Evolutionary conservation across 768 basidiomycete genomes (phyloP).

Genomic region (Boletellus ananiceps): DNA sequence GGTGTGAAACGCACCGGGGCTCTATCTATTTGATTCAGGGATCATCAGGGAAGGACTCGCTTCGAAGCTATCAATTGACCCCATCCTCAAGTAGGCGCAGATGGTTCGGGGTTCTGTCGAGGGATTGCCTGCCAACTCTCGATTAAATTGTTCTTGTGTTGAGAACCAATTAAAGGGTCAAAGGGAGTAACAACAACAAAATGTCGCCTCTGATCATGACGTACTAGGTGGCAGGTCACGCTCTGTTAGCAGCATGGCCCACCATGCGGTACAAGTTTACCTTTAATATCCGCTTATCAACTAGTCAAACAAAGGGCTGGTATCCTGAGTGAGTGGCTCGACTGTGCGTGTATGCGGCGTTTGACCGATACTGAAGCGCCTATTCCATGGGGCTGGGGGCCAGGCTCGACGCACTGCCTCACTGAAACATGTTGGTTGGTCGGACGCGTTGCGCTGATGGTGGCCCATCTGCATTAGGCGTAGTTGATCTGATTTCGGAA

Average conservation of each 20-base stretch:
- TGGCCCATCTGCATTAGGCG: too few species aligned
- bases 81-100: not conserved
- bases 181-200: not conserved
- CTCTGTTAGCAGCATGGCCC: not conserved
- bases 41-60: not conserved
- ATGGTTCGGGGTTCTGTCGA: not conserved
- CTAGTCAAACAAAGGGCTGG: not conserved
- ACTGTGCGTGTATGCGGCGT: not conserved
- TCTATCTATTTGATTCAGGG: not conserved
- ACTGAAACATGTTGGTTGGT: too few species aligned
- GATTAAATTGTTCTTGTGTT: not conserved
- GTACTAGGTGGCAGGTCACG: too few species aligned
- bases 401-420: too few species aligned
- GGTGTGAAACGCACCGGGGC: not conserved
- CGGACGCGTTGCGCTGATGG: too few species aligned
- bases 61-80: not conserved
- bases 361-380: too few species aligned
- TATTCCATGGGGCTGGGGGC: too few species aligned
- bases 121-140: not conserved
- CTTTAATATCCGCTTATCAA: not conserved
- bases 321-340: not conserved
- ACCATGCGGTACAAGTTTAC: conserved; percentile 3
- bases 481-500: too few species aligned
- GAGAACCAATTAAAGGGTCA: too few species aligned
- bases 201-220: not conserved